Conservation (phyloP, 495 filamentous ascomycete genomes). For the Neurospora sp. region DNA sequence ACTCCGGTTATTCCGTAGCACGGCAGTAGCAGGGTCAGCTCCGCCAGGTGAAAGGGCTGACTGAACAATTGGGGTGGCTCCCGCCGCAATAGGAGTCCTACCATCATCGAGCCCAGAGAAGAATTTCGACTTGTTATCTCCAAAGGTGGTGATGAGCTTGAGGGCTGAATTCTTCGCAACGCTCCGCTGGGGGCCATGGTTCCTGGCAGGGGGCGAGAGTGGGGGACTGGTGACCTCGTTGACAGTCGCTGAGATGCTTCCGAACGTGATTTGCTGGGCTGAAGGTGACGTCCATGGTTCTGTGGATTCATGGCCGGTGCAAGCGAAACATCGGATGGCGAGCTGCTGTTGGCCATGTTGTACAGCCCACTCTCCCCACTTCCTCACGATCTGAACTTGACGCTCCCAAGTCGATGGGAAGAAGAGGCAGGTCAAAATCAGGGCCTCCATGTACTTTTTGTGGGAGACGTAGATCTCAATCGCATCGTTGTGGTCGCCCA, state of each 20-base stretch:
- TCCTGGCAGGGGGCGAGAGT: conserved; percentile 40
- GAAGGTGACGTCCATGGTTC: conserved; percentile 81
- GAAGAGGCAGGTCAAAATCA: conserved; percentile 66
- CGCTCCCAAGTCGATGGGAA: conserved; percentile 79
- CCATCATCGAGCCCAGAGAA: conserved; percentile 58
- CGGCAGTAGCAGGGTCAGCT: conserved; percentile 52
- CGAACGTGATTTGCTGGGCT: conserved; percentile 57
- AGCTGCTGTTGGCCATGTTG: conserved; percentile 78
- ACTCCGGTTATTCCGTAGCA: conserved; percentile 50
- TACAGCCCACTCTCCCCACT: conserved; percentile 91
- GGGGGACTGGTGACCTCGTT: conserved; percentile 50
- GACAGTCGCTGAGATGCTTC: conserved; percentile 35
- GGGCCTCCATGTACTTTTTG: conserved; percentile 82
- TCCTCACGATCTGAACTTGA: conserved; percentile 73
- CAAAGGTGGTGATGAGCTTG: conserved; percentile 88
- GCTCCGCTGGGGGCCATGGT: conserved; percentile 43
- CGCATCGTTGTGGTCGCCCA: conserved; percentile 89
- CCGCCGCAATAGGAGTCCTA: conserved; percentile 65
- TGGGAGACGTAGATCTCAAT: conserved; percentile 95
- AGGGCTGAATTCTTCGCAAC: conserved; percentile 73
- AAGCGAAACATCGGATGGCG: conserved; percentile 86
- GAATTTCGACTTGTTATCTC: conserved; percentile 53
- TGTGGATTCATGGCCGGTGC: conserved; percentile 60
- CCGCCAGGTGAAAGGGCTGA: conserved; percentile 73
- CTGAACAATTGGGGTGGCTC: conserved; percentile 83